These are phyloP conservation scores for Apiospora kogelbergensis DNA, from an alignment of 2,329 filamentous ascomycete species.

Conservation along the genomic window DNA sequence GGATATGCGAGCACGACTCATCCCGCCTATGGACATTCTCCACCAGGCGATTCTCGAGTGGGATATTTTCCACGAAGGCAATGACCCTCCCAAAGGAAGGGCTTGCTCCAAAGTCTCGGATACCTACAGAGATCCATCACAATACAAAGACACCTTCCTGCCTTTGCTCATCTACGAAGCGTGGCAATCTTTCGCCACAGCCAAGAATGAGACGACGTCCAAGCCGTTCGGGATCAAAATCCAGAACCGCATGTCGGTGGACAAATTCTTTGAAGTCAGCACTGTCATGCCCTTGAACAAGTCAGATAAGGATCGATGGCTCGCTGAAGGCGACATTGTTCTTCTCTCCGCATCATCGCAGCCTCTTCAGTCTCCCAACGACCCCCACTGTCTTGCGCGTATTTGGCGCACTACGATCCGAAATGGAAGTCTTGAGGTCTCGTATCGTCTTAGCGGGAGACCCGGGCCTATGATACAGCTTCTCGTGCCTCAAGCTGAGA, in stretches of 20 bases:
- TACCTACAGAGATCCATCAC: constrained; percentile 70
- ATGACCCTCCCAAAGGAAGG: constrained; percentile 77
- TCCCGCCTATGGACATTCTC: constrained; percentile 81
- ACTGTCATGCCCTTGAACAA: constrained; percentile 73
- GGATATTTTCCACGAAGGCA: constrained; percentile 91
- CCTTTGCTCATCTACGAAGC: constrained; percentile 89
- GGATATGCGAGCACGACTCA: constrained; percentile 90
- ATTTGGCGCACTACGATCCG: constrained; percentile 80
- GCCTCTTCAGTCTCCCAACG: constrained; percentile 64
- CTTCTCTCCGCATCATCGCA: constrained; percentile 74
- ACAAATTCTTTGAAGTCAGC: constrained; percentile 89
- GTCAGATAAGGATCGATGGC: constrained; percentile 65
- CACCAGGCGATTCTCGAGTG: constrained; percentile 87
- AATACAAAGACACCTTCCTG: constrained; percentile 88
- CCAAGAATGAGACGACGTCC: constrained; percentile 80
- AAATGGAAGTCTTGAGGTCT: constrained; percentile 77
- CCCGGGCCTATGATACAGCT: constrained; percentile 61
- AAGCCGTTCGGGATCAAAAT: constrained; percentile 87
- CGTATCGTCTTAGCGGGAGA: constrained; percentile 75
- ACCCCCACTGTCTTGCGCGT: constrained; percentile 82
- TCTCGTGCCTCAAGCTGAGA: constrained; percentile 67
- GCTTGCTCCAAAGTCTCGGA: constrained; percentile 76
- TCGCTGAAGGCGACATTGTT: constrained; percentile 86
- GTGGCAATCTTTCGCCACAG: constrained; percentile 86
- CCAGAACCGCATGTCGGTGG: constrained; percentile 83